Evolutionary conservation across 257 asterid species (phyloP).

Genomic region (Perilla frutescens): DNA sequence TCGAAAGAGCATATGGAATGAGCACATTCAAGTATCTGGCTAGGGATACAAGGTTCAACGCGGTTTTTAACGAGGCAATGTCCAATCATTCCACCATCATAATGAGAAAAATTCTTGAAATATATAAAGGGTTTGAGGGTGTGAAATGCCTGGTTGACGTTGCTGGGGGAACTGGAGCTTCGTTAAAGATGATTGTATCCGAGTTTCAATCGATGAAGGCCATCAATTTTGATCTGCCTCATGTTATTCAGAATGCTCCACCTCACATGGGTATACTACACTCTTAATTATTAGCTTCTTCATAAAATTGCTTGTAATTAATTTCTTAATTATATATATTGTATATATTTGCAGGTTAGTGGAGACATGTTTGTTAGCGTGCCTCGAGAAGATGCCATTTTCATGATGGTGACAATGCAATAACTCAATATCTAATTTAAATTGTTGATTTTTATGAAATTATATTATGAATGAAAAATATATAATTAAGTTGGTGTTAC

Average conservation of each 20-base stretch:
- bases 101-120: constrained; percentile 55
- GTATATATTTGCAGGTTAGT: constrained; percentile 49
- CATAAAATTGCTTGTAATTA: no score
- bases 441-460: no score
- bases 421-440: no score
- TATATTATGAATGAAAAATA: no score
- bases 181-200: no score
- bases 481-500: no score
- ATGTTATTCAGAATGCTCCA: constrained; percentile 61
- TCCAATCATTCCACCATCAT: constrained; percentile 48
- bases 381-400: no score
- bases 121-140: constrained; percentile 37
- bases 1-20: constrained; percentile 64
- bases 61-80: constrained; percentile 62
- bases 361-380: constrained; percentile 60
- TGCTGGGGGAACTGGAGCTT: no score
- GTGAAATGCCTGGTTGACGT: no score
- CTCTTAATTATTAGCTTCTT: no score
- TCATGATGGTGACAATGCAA: no score
- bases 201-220: constrained; percentile 38
- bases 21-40: constrained; percentile 56
- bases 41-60: constrained; percentile 54
- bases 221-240: constrained; percentile 70
- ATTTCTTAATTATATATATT: no score
- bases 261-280: neutral